phyloP scores from a whole-genome alignment of 176 grass and related monocot genomes.

The Cocos nucifera region DNA sequence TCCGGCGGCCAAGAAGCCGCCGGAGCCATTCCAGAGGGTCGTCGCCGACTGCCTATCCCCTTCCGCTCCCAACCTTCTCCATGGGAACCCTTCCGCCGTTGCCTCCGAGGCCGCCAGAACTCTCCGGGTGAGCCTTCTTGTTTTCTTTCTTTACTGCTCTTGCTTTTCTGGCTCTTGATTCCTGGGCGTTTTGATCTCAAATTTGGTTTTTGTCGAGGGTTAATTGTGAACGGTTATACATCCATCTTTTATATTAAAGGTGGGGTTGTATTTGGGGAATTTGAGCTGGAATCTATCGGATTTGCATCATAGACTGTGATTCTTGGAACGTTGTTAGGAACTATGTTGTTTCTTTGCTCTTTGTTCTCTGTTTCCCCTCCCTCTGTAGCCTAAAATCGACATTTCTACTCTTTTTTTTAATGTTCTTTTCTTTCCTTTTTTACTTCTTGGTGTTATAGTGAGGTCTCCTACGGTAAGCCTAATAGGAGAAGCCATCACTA shows the following conservation, averaged over 20 bases:
- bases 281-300: too few species aligned
- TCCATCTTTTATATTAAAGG: neutral
- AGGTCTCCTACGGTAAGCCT: too few species aligned
- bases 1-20: constrained; percentile 54
- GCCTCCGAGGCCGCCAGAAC: constrained; percentile 64
- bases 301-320: too few species aligned
- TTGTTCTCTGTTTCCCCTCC: too few species aligned
- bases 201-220: neutral
- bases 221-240: neutral
- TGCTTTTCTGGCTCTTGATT: neutral
- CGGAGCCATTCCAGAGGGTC: constrained; percentile 71
- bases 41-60: constrained; percentile 95
- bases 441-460: too few species aligned
- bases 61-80: constrained; percentile 47
- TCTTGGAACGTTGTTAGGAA: too few species aligned
- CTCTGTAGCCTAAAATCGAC: too few species aligned
- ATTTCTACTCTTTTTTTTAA: too few species aligned
- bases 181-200: neutral
- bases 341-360: too few species aligned
- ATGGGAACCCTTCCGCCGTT: constrained; percentile 45
- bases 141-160: neutral
- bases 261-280: too few species aligned
- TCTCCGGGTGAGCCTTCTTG: constrained; percentile 50
- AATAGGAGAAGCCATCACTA: too few species aligned
- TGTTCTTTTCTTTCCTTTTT: too few species aligned